Base-by-base conservation (phyloP, 208 protist genomes). In the Vickermania spadyakhi region DNA sequence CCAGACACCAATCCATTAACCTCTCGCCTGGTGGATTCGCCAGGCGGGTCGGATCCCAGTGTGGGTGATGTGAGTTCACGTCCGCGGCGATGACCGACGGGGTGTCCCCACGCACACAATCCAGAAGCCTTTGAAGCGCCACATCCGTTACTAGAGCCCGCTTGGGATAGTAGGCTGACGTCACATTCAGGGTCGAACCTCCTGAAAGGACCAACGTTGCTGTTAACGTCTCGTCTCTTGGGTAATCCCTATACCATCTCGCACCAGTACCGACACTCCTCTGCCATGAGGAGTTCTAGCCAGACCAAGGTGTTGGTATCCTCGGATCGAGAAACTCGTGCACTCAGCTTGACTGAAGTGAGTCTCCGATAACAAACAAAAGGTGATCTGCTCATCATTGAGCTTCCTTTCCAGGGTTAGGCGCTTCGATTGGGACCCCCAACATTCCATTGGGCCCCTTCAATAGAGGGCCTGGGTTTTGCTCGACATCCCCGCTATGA, bases 301-400 rank as follows among this genome's bases (percentile, higher is more conserved):
- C 21, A 56, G 1, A 3, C 54, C 56, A 26, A 61, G 23, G 23
- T 68, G 56, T 42, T 68, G 53, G 21, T 60, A 68, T 45, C 52
- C 63, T 27, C 26, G 4, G 31, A 62, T 62, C 27, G 41, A 41
- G 30, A 68, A 27, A 60, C 18, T 26, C 27, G 21, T 42, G 18
- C 28, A 59, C 63, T 55, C 51, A 5, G 21, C 21, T 27, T 18
- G 5, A 23, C 25, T 55, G 26, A 55, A 55, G 21, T 55, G 51
- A 7, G 51, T 55, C 21, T 55, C 51, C 25, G 25, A 28, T 11
- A 55, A 23, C 21, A 55, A 22, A 55, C 51, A 55, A 22, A 55
- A 55, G 11, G 13, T 55, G 11, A 55, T 22, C 51, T 55, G 51
- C 51, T 55, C 51, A 11, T 28, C 51, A 7, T 55, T 26, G 21